Evolutionary conservation across 2,329 filamentous ascomycete species (phyloP).

Genomic region (Aspergillus sp.): DNA sequence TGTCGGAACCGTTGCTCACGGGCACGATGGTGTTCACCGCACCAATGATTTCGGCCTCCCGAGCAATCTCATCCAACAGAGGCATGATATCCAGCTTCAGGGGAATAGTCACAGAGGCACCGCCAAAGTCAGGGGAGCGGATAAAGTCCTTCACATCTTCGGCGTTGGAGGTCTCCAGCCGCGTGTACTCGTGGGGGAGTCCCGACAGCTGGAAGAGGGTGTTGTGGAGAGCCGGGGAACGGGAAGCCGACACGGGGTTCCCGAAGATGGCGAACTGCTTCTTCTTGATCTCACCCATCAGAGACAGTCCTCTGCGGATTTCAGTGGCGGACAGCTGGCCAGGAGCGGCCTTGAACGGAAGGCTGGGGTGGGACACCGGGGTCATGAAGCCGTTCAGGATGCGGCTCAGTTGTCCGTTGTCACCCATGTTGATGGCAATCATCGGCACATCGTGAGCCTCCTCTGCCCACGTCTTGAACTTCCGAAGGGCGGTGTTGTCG

Average conservation of each 20-base stretch:
- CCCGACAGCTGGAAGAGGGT: slow-evolving; percentile 72
- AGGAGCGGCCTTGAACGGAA: slow-evolving; percentile 92
- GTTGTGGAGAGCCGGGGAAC: slow-evolving; percentile 89
- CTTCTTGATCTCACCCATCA: slow-evolving; percentile 74
- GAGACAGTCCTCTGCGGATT: slow-evolving; percentile 72
- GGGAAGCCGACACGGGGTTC: slow-evolving; percentile 74
- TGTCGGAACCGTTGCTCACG: slow-evolving; percentile 43
- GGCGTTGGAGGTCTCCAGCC: slow-evolving; percentile 69
- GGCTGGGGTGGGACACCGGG: slow-evolving; percentile 80
- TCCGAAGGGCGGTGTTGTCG: slow-evolving; percentile 81
- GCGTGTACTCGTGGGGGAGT: slow-evolving; percentile 77
- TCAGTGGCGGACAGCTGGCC: slow-evolving; percentile 89
- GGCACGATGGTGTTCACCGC: slow-evolving; percentile 93
- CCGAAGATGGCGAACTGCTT: slow-evolving; percentile 87
- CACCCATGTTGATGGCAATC: slow-evolving; percentile 95
- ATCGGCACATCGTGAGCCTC: slow-evolving; percentile 74
- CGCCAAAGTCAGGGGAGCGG: slow-evolving; percentile 72
- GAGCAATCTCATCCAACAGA: slow-evolving; percentile 74
- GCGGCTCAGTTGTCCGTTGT: slow-evolving; percentile 79
- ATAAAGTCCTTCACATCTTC: slow-evolving; percentile 64
- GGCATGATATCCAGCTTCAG: slow-evolving; percentile 86
- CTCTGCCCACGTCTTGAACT: slow-evolving; percentile 75
- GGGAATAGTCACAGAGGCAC: slow-evolving; percentile 92
- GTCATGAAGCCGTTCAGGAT: slow-evolving; percentile 92
- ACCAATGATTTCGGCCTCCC: slow-evolving; percentile 77